phyloP scores from a whole-genome alignment of 305 asterid species.

The Petunia hybrid region DNA sequence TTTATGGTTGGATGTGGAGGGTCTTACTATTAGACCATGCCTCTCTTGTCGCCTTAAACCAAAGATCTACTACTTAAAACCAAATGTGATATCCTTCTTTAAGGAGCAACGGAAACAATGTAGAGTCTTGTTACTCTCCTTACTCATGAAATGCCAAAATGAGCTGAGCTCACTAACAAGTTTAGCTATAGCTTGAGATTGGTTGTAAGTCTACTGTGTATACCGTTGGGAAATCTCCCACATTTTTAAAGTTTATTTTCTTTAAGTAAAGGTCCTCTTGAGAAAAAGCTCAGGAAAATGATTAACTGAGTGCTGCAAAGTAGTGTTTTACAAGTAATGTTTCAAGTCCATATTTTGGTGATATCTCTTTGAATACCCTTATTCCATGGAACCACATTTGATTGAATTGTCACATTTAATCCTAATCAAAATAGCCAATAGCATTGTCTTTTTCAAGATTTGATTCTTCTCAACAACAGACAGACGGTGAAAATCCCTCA shows the following conservation, averaged over 20 bases:
- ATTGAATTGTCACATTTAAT: not conserved
- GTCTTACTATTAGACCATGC: not conserved
- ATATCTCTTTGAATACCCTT: not conserved
- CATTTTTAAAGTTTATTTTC: not conserved
- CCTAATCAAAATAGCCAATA: not conserved
- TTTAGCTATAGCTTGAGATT: not conserved
- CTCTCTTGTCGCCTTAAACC: constrained; percentile 1
- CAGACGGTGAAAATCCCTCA: not conserved
- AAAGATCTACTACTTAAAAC: not conserved
- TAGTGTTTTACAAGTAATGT: not conserved
- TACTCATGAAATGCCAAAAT: not conserved
- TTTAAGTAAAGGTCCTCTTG: not conserved
- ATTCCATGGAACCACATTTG: not conserved
- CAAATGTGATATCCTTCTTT: not conserved
- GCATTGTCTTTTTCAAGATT: not conserved
- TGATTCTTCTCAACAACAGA: not conserved
- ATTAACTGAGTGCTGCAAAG: not conserved
- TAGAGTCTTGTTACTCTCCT: not conserved
- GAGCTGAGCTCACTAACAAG: not conserved
- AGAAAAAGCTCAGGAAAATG: not conserved
- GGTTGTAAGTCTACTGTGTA: not conserved
- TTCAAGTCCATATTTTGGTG: not conserved
- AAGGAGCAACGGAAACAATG: not conserved
- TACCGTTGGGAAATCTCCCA: not conserved
- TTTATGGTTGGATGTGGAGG: not conserved